Evolutionary conservation across 1,139 yeast species (phyloP).

Genomic region (Taphrina pruni): DNA sequence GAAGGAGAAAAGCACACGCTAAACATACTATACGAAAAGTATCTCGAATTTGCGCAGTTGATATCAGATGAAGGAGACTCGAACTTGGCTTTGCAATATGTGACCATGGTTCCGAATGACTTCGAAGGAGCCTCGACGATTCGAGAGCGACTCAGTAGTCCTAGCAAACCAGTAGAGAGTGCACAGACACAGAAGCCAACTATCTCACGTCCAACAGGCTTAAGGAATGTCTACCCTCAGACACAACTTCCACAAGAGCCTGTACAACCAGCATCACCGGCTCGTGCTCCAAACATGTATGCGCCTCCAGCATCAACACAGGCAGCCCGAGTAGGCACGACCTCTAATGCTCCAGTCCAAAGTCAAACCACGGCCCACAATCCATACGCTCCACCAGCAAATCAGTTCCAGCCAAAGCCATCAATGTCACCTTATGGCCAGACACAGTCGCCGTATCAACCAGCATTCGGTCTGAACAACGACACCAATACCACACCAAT

Average conservation of each 20-base stretch:
- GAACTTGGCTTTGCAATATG: slow-evolving; percentile 75
- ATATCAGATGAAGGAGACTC: slow-evolving; percentile 84
- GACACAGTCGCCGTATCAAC: slow-evolving; percentile 3
- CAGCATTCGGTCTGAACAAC: slow-evolving; percentile 9
- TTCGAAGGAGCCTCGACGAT: slow-evolving; percentile 67
- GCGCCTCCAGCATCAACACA: neutral
- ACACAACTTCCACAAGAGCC: slow-evolving; percentile 12
- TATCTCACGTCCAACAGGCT: slow-evolving; percentile 6
- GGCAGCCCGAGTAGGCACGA: neutral
- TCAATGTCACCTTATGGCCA: slow-evolving; percentile 4
- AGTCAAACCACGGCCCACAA: neutral
- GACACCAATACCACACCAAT: neutral
- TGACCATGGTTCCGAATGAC: slow-evolving; percentile 71
- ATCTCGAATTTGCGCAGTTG: slow-evolving; percentile 78
- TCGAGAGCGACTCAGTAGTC: slow-evolving; percentile 77
- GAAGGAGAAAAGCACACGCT: slow-evolving; percentile 53
- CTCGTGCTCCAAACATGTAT: slow-evolving; percentile 1
- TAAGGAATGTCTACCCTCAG: slow-evolving; percentile 7
- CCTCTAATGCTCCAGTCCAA: neutral
- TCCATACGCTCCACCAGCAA: slow-evolving; percentile 13
- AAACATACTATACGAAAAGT: slow-evolving; percentile 62
- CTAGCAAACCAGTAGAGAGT: slow-evolving; percentile 17
- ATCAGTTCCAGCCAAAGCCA: neutral
- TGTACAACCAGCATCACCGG: neutral
- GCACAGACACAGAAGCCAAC: slow-evolving; percentile 4